phyloP scores from a whole-genome alignment of 305 asterid genomes.

The Fraxinus sp. region DNA sequence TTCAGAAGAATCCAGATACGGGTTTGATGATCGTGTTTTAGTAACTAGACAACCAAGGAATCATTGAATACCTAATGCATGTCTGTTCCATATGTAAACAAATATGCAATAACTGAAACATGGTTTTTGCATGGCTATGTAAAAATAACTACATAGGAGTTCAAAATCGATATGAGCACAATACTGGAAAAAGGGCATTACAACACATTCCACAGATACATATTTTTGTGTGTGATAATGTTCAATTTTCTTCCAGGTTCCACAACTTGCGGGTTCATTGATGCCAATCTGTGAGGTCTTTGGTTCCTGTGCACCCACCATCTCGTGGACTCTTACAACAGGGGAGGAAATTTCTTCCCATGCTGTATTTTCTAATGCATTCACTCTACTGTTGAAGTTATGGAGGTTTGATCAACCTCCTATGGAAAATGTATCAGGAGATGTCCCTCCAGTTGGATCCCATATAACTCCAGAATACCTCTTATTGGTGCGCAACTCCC shows the following conservation, averaged over 20 bases:
- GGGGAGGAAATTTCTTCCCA: conserved; percentile 82
- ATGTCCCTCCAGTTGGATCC: conserved; percentile 68
- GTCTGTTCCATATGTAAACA: conserved; percentile 13
- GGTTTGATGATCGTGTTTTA: not conserved
- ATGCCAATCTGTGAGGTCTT: conserved; percentile 96
- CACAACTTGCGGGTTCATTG: conserved; percentile 92
- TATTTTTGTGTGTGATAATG: conserved; percentile 7
- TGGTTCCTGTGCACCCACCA: conserved; percentile 84
- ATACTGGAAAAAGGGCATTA: not conserved
- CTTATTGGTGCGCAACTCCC: conserved; percentile 72
- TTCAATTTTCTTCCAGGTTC: conserved; percentile 57
- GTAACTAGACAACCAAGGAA: not conserved
- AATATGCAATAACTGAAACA: conserved; percentile 6
- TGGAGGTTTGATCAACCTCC: conserved; percentile 97
- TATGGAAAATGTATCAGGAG: conserved; percentile 65
- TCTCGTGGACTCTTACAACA: conserved; percentile 70
- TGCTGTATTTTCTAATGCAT: conserved; percentile 87
- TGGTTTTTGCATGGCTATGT: not conserved
- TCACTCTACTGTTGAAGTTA: conserved; percentile 76
- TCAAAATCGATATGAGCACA: not conserved
- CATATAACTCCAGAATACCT: conserved; percentile 86
- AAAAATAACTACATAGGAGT: not conserved
- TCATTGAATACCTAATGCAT: conserved; percentile 11
- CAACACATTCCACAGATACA: conserved; percentile 3
- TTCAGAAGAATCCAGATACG: conserved; percentile 17